phyloP scores from a whole-genome alignment of 2,329 filamentous ascomycete species.

The Fusarium musae region DNA sequence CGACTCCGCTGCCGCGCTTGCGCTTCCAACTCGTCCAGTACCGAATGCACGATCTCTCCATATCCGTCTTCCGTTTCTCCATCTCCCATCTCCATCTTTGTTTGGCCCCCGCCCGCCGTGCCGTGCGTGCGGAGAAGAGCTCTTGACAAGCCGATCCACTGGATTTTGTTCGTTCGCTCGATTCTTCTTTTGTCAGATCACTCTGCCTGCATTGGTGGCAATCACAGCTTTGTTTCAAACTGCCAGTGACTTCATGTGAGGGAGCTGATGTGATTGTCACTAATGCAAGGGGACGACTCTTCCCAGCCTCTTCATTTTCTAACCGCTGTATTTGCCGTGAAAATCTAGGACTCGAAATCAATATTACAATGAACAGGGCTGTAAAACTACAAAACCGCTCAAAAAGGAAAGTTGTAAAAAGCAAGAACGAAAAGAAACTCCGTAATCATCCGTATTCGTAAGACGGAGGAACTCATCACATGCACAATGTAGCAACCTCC shows the following conservation, averaged over 20 bases:
- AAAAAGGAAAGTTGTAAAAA: constrained; percentile 27
- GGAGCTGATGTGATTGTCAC: constrained; percentile 24
- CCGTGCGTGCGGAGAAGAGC: constrained; percentile 43
- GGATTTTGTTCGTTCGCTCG: constrained; percentile 14
- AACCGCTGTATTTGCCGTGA: not conserved
- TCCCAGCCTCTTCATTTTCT: constrained; percentile 12
- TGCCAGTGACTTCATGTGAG: constrained; percentile 8
- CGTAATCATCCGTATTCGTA: constrained; percentile 31
- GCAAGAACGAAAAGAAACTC: constrained; percentile 16
- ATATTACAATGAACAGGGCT: constrained; percentile 20
- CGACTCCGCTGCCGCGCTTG: constrained; percentile 36
- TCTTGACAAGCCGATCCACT: constrained; percentile 37
- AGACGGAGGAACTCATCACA: constrained; percentile 30
- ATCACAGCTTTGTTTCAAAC: not conserved
- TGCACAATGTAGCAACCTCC: constrained; percentile 7
- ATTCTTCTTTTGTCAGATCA: constrained; percentile 17
- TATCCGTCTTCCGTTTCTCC: constrained; percentile 15
- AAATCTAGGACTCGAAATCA: constrained; percentile 8
- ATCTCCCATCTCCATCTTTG: constrained; percentile 22
- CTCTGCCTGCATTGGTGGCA: constrained; percentile 20
- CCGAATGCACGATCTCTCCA: constrained; percentile 44
- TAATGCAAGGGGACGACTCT: constrained; percentile 31
- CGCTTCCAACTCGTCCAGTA: constrained; percentile 30
- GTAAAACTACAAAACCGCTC: constrained; percentile 9
- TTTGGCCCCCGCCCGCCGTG: constrained; percentile 30